These are phyloP conservation scores for Kregervanrija delftensis DNA, from an alignment of 805 yeast species.

Conservation along the genomic window DNA sequence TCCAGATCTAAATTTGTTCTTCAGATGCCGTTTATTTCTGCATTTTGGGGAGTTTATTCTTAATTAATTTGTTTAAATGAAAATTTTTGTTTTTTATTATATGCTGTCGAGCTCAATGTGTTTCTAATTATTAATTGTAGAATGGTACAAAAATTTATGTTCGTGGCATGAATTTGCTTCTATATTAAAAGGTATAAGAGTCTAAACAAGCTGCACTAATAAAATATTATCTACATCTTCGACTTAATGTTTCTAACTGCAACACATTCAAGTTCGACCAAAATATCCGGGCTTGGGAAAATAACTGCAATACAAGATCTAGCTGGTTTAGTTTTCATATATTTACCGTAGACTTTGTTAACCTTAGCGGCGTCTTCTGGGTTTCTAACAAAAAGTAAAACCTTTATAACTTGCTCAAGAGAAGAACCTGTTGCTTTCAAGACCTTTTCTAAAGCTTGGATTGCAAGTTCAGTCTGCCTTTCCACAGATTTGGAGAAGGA, in stretches of 20 bases:
- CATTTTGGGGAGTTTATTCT: no score
- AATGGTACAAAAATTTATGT: no score
- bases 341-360: conserved; percentile 39
- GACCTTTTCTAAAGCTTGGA: conserved; percentile 35
- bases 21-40: no score
- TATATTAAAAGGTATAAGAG: no score
- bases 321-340: conserved; percentile 44
- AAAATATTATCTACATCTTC: conserved; percentile 10
- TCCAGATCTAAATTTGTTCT: no score
- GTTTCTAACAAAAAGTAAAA: conserved; percentile 40
- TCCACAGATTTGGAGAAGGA: conserved; percentile 35
- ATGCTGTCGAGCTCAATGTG: no score
- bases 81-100: no score
- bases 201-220: no score
- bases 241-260: conserved; percentile 22
- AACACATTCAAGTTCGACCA: conserved; percentile 47
- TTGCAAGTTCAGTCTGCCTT: conserved; percentile 40
- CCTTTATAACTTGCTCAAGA: conserved; percentile 40
- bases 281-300: conserved; percentile 43
- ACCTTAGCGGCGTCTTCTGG: conserved; percentile 34
- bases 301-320: conserved; percentile 46
- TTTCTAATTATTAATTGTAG: no score
- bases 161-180: no score
- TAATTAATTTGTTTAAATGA: no score
- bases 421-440: conserved; percentile 40